Evolutionary conservation across 2,329 filamentous ascomycete genomes (phyloP).

Genomic region (Blumeriella jaapii): DNA sequence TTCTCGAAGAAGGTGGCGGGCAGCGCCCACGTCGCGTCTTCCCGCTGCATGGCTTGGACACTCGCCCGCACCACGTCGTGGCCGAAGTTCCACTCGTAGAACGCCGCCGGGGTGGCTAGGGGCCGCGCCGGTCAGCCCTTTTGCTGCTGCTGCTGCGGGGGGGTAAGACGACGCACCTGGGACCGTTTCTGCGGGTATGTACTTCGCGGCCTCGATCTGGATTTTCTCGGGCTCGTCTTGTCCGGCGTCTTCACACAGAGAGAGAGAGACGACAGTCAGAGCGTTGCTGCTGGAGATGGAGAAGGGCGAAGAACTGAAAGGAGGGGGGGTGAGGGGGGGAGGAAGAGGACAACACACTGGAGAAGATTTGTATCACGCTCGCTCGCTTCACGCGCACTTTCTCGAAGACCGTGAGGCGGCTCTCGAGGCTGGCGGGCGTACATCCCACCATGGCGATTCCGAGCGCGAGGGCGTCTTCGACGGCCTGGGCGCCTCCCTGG

Average conservation of each 20-base stretch:
- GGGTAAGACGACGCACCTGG: constrained; percentile 22
- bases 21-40: constrained; percentile 12
- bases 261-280: not conserved
- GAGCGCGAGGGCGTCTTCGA: constrained; percentile 53
- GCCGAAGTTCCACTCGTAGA: constrained; percentile 22
- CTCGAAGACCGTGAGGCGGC: constrained; percentile 47
- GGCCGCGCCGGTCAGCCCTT: not conserved
- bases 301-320: too few relatives aligned
- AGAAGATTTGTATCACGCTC: constrained; percentile 40
- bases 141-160: not conserved
- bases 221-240: constrained; percentile 26
- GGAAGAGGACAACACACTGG: constrained; percentile 23
- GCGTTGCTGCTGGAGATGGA: too few relatives aligned
- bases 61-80: constrained; percentile 22
- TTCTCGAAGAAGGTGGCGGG: constrained; percentile 15
- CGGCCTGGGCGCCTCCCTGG: constrained; percentile 50
- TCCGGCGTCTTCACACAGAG: constrained; percentile 17
- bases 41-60: constrained; percentile 6
- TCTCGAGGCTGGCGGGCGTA: constrained; percentile 34
- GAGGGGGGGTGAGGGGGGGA: too few relatives aligned
- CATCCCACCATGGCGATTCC: constrained; percentile 39
- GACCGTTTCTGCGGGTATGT: constrained; percentile 22
- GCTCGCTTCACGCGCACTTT: constrained; percentile 45
- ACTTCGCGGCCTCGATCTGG: constrained; percentile 21
- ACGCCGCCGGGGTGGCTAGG: constrained; percentile 20